A percentile compares a stretch with the other conserved stretches of the same genome.
phyloP scores from a whole-genome alignment of 345 rosid genomes.

The Dimocarpus longan region DNA sequence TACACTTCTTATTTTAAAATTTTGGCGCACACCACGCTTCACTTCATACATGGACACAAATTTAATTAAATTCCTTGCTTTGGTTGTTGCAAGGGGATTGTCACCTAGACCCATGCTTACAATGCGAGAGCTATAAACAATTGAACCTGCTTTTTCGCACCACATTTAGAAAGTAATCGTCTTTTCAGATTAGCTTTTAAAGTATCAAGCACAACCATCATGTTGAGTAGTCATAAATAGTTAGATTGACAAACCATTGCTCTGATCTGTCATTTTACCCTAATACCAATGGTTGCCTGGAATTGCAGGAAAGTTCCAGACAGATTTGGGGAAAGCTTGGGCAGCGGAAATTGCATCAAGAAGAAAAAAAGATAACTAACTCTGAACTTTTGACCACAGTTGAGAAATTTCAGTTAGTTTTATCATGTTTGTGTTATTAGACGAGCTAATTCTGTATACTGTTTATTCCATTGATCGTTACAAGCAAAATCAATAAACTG shows the following conservation, averaged over 20 bases:
- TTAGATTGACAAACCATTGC: background rate
- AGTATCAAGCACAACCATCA: background rate
- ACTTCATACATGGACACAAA: too few species aligned
- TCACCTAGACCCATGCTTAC: background rate
- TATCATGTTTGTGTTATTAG: background rate
- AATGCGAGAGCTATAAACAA: background rate
- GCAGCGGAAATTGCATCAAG: constrained; percentile 79
- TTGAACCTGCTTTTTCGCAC: background rate
- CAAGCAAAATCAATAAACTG: background rate
- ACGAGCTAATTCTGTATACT: background rate
- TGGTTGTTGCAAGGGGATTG: background rate
- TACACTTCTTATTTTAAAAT: background rate
- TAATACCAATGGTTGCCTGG: background rate
- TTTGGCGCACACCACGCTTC: background rate
- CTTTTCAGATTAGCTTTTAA: background rate
- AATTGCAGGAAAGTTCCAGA: constrained; percentile 80
- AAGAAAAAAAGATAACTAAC: constrained; percentile 44
- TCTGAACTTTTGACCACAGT: background rate
- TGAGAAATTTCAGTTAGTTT: background rate
- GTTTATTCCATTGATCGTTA: background rate
- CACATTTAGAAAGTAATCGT: background rate
- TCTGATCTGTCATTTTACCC: background rate
- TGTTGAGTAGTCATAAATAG: background rate
- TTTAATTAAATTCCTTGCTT: too few species aligned
- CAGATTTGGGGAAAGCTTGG: constrained; percentile 89